Evolutionary conservation across 306 rosid species (phyloP), one percentile per base, ranked within the genome.

Genomic region (Clitoria ternatea): DNA sequence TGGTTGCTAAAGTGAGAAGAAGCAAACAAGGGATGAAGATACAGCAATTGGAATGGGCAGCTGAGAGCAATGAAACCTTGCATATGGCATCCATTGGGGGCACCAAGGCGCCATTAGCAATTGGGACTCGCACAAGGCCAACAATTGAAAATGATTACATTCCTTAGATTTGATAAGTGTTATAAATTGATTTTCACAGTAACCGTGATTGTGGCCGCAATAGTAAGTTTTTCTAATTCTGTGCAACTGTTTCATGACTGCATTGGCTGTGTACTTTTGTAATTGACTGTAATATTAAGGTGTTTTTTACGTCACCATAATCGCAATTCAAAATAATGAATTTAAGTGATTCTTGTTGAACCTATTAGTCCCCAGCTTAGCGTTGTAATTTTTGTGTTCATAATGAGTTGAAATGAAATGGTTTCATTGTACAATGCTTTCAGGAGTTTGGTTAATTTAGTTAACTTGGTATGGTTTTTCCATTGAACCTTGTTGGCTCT

Each of bases 91-190:
- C 86, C 0, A 19, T 88, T 52, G 85, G 86, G 7, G 76, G 82
- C 13, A 69, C 87, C 19, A 88, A 77, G 66, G 90, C 88, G 12
- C 93, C 93, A 23, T 39, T 79, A 5, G 93, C 93, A 6, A 12
- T 66, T 8, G 88, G 84, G 4, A 85, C 88, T 62, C 75, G 90
- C 33, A 88, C 93, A 29, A 61, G 84, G 37, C 93, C 93, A 61
- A 53, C 66, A 0, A 60, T 88, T 61, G 93, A 88, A 79, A 70
- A 66, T 53, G 86, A 83, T 43, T 88, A 88, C 43, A 53, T 83
- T 77, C 85, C 90, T 76, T 85, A 88, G 83, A 22, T 40, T 39
- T 14, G 14, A n/a, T n/a, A n/a, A n/a, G n/a, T n/a, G n/a, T n/a
- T n/a, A n/a, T n/a, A n/a, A n/a, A n/a, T n/a, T n/a, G n/a, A n/a